Base-by-base conservation (phyloP, 352 stramenopile species). In the Pythium sp. region DNA sequence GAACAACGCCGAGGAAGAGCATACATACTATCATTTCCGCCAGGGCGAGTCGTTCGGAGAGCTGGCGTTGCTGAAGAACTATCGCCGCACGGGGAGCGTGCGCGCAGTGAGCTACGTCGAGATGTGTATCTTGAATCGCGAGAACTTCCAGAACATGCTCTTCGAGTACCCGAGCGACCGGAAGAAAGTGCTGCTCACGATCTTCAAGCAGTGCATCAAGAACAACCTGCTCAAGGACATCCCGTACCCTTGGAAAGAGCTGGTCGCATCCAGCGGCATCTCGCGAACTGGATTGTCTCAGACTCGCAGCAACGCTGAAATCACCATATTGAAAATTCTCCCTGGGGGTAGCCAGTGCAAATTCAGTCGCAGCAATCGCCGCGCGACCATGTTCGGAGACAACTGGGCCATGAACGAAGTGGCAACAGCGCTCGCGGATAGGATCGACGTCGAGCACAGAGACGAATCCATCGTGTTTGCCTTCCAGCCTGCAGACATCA, bases 61-160 rank as follows among this genome's bases (percentile, higher is more conserved):
- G 15, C 71, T 89, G 26, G 72, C 77, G 18, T 70, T 90, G 24
- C n/a, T 92, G 5, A 83, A 79, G 71, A 81, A 89, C 49, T 87
- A 87, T 58, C 56, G 73, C 4, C 73, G 79, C 20, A 74, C 81
- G 32, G 74, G 73, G 5, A 79, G 78, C 47, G 65, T 90, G 0
- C 73, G 74, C 0, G 80, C 82, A 1, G 58, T 81, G 18, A 81
- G 76, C 9, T 76, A 87, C 59, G 78, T 86, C 5, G 79, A 87
- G 58, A 81, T 89, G 71, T 84, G 81, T 60, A 77, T 84, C 8
- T 54, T 89, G 24, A 70, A 64, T 3, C 70, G 77, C 46, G 65
- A 81, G 3, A 57, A 56, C 5, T 87, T 87, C 61, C 77, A 85
- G 26, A 64, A 64, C 2, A 49, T 88, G 3, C 58, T 87, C 3